Evolutionary conservation across 306 rosid species (phyloP), one percentile per base, ranked within the genome.

Genomic region (Pyrus betulifolia): DNA sequence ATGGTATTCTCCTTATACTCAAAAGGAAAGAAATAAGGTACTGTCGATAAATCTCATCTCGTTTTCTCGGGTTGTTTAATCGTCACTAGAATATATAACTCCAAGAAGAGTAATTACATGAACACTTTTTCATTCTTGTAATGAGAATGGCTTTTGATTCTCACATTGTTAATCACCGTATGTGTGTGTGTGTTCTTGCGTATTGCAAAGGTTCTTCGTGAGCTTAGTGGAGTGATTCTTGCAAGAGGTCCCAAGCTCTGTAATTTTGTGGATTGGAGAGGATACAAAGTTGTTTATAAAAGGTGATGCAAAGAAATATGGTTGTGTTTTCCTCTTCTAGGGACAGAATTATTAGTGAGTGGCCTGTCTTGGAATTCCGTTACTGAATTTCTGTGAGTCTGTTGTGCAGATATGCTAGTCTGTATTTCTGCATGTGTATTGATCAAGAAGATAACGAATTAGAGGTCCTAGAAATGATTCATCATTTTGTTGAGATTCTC

Each of bases 1-100:
- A 82, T 95, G 98, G 96, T 91, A 95, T 79, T 92, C 97, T 73
- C 97, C 99, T 51, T 92, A 92, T 70, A 42, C 98, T 25, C 99
- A 95, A 84, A 95, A 91, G 89, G 98, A 96, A 74, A 88, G 99
- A 89, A 64, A 85, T 78, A 96, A 96, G 99, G 99, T 95, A 79
- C 6, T 51, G 17, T 11, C 40, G 60, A 5, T 18, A 31, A 3
- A 8, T 21, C 14, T 67, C 15, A 67, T 66, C 5, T 6, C 3
- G 13, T 30, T 28, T 18, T 66, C 9, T 7, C 4, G 21, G 49
- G 14, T 25, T 25, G 17, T 27, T 27, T 44, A 11, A 18, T 13
- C 4, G 19, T 44, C 60, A 0, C 59, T 15, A 14, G 27, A 10
- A 57, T 58, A 1, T n/a, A 2, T 14, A 27, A 25, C 60, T 77